Evolutionary conservation across 2,329 filamentous ascomycete species (phyloP), one percentile per base, ranked within the genome.

Genomic region (Dactylellina leptospora): DNA sequence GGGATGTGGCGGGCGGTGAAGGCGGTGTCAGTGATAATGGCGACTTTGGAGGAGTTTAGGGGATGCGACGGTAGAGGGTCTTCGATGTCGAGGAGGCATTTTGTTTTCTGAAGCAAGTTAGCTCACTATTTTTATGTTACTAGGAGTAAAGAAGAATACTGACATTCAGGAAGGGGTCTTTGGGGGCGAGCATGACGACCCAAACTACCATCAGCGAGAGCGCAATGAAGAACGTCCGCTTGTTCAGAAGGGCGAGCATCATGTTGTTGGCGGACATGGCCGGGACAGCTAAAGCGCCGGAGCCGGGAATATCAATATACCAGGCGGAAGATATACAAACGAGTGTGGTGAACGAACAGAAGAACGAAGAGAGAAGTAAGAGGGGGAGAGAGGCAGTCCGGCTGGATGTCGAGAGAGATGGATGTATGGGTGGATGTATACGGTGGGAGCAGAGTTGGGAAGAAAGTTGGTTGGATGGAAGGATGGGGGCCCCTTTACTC

Each of bases 1-100:
- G 80, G 80, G 27, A 81, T 74, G 10, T 81, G 76, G 23, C 78
- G 78, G 10, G 76, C 59, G 9, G 79, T 74, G 16, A 78, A 79
- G 53, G 76, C 74, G n/a, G 78, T 78, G 63, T 81, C 80, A 33
- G 81, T 76, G 16, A 81, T 81, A 5, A 80, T 77, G 0, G 80
- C 80, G 3, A 77, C 80, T 51, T 79, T 79, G 53, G 66, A 71
- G 10, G 22, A 20, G 42, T 54, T 79, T 79, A 51, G 61, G 68
- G 9, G 16, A 20, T 40, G 40, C 4, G 30, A 4, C 44, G 25
- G 11, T n/a, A 16, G 18, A 13, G 1, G 28, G 2, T 36, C 22
- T n/a, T 42, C 30, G 33, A 42, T 18, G n/a, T 45, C 40, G 1
- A 58, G 40, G 38, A 58, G 9, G 25, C 23, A 23, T 45, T 58